These are phyloP conservation scores for Vanrija humicola DNA, from an alignment of 1,284 basidiomycete species.

Conservation along the genomic window DNA sequence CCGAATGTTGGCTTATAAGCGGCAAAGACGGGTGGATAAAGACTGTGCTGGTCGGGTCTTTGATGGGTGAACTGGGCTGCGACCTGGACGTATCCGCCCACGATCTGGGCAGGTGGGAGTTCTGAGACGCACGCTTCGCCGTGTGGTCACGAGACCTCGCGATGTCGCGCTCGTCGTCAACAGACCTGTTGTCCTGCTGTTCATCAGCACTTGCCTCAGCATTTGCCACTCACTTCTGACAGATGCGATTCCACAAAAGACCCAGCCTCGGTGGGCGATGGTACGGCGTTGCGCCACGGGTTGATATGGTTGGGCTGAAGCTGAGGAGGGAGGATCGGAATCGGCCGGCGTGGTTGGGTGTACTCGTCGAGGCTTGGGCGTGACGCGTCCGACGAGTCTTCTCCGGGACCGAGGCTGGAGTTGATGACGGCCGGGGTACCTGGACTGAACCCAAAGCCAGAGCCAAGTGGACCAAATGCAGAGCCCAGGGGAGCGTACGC, in stretches of 20 bases:
- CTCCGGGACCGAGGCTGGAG: no score
- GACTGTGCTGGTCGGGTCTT: not conserved
- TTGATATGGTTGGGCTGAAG: not conserved
- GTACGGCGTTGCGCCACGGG: not conserved
- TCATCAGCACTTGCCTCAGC: no score
- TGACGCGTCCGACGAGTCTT: no score
- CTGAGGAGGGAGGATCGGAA: not conserved
- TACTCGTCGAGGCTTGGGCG: slow-evolving; percentile 1
- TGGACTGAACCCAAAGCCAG: not conserved
- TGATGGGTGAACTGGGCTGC: slow-evolving; percentile 4
- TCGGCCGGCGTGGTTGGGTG: not conserved
- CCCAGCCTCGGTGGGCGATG: no score
- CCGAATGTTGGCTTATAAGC: not conserved
- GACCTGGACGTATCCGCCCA: not conserved
- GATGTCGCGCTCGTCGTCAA: not conserved
- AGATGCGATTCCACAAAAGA: no score
- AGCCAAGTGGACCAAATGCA: not conserved
- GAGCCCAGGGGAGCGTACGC: not conserved
- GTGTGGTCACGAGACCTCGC: slow-evolving; percentile 10
- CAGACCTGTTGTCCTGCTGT: no score
- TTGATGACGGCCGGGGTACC: not conserved
- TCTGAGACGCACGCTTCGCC: slow-evolving; percentile 17
- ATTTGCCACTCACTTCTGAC: no score
- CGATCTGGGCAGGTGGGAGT: slow-evolving; percentile 11
- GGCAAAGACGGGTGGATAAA: slow-evolving; percentile 13